These are phyloP conservation scores for Hemerocallis citrina DNA, from an alignment of 106 monocot species.

Conservation along the genomic window DNA sequence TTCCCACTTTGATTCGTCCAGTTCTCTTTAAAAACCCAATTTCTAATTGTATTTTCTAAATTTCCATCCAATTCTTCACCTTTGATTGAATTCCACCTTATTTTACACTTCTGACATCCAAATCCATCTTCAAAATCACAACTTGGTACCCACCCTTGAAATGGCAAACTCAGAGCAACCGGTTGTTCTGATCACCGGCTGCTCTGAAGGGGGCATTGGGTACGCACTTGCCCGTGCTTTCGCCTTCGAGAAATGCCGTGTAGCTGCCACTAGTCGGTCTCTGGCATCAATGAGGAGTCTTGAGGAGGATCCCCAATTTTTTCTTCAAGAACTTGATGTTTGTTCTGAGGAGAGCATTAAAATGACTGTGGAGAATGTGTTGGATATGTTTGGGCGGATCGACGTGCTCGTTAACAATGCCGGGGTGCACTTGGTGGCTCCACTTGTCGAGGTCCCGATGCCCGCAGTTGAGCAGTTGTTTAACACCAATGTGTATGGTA, in stretches of 20 bases:
- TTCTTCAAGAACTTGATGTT: slow-evolving; percentile 65
- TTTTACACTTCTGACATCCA: too few species aligned
- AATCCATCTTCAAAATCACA: too few species aligned
- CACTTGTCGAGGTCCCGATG: slow-evolving; percentile 78
- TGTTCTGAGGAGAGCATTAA: slow-evolving; percentile 49
- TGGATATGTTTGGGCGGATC: slow-evolving; percentile 60
- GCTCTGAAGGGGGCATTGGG: slow-evolving; percentile 84
- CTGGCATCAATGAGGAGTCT: slow-evolving; percentile 54
- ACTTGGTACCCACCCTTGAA: too few species aligned
- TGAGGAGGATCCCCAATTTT: slow-evolving; percentile 39
- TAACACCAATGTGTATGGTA: slow-evolving; percentile 79
- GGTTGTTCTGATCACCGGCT: slow-evolving; percentile 82
- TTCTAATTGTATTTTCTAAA: too few species aligned
- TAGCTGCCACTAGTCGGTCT: slow-evolving; percentile 71
- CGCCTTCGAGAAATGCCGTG: slow-evolving; percentile 48
- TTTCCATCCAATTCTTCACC: too few species aligned
- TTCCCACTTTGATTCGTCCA: too few species aligned
- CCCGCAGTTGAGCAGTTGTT: slow-evolving; percentile 38
- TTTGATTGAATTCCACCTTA: too few species aligned
- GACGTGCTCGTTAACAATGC: slow-evolving; percentile 95
- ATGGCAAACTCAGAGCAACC: slow-evolving; percentile 12
- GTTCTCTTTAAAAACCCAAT: too few species aligned
- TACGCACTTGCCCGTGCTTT: slow-evolving; percentile 70
- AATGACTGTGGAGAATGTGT: slow-evolving; percentile 21
- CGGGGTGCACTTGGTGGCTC: slow-evolving; percentile 76